Evolutionary conservation across 306 rosid species (phyloP), one percentile per base, ranked within the genome.

Genomic region (Argentina anserina): DNA sequence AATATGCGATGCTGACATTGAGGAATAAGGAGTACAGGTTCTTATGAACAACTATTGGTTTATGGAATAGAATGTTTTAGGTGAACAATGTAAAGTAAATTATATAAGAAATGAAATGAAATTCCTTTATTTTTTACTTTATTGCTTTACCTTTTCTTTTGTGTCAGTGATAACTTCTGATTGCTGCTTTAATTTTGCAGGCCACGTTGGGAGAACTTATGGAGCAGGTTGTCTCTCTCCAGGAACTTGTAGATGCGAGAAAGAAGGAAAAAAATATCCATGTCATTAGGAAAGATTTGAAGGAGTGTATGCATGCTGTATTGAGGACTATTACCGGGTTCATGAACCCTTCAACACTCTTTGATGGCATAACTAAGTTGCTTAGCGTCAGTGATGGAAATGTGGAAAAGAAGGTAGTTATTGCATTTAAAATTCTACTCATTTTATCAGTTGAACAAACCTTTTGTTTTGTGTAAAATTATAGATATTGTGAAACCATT

Each of bases 381-480:
- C 94, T 93, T 78, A 83, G 50, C 60, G 81, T 81, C 70, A 73
- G 79, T 59, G 89, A 93, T 82, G 79, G 74, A 66, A 79, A 75
- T 82, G 81, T 93, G 34, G 86, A 80, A 61, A 84, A 84, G 75
- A 91, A 84, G 98, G 98, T 93, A 90, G 31, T 18, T 25, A 61
- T 36, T 80, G 13, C 8, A 33, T 61, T 31, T 5, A 13, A 34
- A 18, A 13, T 26, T 21, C 33, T 56, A 10, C 34, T 56, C 14
- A 31, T 56, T 7, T 52, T 23, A 2, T 52, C 59, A 52, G 59
- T 56, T 60, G 65, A 60, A 60, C 21, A 59, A 15, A 28, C 18
- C 36, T 56, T 56, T 52, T 25, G 9, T 13, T 56, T 26, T 3
- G 18, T 26, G 63, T 56, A 13, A 56, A 56, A 36, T 56, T 52